phyloP scores from a whole-genome alignment of 495 filamentous ascomycete genomes.

The Neohortaea acidophila region DNA sequence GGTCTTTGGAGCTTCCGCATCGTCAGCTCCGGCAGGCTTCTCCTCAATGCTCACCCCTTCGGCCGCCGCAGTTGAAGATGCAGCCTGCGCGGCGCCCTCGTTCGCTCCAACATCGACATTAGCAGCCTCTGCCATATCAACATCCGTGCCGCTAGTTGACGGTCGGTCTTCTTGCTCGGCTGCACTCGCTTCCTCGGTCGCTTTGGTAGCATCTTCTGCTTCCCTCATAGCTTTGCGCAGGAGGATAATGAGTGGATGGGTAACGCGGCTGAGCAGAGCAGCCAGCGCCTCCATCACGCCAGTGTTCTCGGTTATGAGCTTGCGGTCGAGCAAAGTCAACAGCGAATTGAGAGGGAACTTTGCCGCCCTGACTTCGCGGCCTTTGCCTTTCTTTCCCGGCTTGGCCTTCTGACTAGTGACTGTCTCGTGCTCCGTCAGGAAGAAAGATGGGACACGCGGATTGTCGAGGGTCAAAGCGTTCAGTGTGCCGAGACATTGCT shows the following conservation, averaged over 20 bases:
- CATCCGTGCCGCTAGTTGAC: slow-evolving; percentile 4
- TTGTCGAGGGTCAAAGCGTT: slow-evolving; percentile 70
- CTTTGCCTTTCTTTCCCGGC: slow-evolving; percentile 71
- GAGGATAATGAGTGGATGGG: slow-evolving; percentile 66
- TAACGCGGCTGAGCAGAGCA: slow-evolving; percentile 70
- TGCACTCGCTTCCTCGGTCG: slow-evolving; percentile 23
- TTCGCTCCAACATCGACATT: slow-evolving; percentile 1
- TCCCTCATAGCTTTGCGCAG: slow-evolving; percentile 59
- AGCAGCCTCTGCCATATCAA: slow-evolving; percentile 13
- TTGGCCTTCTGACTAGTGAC: slow-evolving; percentile 57
- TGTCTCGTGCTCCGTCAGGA: slow-evolving; percentile 87
- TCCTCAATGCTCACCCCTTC: slow-evolving; percentile 24
- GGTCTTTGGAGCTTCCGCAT: slow-evolving; percentile 18
- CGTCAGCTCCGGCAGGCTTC: slow-evolving; percentile 3
- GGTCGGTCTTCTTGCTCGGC: neutral
- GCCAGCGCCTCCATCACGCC: slow-evolving; percentile 89
- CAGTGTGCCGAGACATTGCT: slow-evolving; percentile 78
- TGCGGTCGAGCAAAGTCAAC: slow-evolving; percentile 72
- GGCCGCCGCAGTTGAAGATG: slow-evolving; percentile 21
- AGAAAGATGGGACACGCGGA: slow-evolving; percentile 68
- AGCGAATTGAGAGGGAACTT: slow-evolving; percentile 88
- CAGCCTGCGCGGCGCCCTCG: neutral
- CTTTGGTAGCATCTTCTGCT: slow-evolving; percentile 40
- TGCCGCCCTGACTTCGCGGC: slow-evolving; percentile 52
- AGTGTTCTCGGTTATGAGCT: slow-evolving; percentile 87